phyloP scores from a whole-genome alignment of 2,329 filamentous ascomycete genomes.

The Cercospora sp. region DNA sequence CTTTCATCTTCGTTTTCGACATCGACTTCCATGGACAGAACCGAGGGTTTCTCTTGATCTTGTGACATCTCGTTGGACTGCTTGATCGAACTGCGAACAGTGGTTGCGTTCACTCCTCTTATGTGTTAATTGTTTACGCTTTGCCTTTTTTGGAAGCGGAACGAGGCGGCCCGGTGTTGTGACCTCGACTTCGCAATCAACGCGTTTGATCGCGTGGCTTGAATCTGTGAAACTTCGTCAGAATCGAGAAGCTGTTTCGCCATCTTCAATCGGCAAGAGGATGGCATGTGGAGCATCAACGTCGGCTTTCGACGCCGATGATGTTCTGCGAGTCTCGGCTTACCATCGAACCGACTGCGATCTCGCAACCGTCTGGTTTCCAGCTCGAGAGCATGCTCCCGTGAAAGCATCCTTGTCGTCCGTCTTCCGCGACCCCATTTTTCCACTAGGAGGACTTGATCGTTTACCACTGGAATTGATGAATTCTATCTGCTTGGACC shows the following conservation, averaged over 20 bases:
- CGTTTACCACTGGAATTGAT: neutral
- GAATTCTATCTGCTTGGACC: neutral
- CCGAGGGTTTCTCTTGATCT: neutral
- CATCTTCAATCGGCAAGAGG: neutral
- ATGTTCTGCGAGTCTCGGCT: neutral
- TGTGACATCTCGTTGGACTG: neutral
- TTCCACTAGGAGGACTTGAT: neutral
- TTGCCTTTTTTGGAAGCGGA: too few relatives aligned
- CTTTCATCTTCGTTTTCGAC: constrained; percentile 1
- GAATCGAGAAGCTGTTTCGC: neutral
- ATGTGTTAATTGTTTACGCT: too few relatives aligned
- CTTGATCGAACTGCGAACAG: too few relatives aligned
- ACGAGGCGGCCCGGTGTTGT: too few relatives aligned
- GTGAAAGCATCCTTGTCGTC: neutral
- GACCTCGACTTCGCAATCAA: neutral
- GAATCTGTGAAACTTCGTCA: neutral
- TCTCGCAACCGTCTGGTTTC: neutral
- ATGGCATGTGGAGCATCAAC: neutral
- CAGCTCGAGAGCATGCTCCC: neutral
- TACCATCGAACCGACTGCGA: neutral
- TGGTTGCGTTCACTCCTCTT: too few relatives aligned
- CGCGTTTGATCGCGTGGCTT: neutral
- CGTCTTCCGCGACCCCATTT: neutral
- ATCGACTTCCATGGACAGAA: neutral
- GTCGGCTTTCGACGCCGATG: neutral